Evolutionary conservation across 306 rosid species (phyloP).

Genomic region (Castanea sativa): DNA sequence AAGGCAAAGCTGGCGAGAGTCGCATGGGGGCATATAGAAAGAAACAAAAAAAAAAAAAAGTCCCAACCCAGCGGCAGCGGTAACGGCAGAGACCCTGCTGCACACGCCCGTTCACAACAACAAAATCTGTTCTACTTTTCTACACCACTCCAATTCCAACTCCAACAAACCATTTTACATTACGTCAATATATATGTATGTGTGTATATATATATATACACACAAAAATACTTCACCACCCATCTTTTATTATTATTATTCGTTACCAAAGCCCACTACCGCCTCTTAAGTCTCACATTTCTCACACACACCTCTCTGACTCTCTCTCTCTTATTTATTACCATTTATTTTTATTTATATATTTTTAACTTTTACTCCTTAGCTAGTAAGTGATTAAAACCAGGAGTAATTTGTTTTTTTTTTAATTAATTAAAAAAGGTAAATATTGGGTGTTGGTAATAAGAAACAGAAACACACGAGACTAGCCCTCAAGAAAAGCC

Average conservation of each 20-base stretch:
- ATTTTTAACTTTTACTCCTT: neutral
- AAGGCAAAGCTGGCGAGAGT: constrained; percentile 44
- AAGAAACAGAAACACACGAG: constrained; percentile 30
- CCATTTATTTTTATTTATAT: neutral
- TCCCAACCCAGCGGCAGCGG: constrained; percentile 38
- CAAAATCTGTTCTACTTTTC: constrained; percentile 2
- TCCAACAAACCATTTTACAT: no score
- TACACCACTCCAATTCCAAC: neutral
- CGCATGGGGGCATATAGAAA: constrained; percentile 44
- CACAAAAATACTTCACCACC: constrained; percentile 16
- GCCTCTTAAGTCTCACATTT: constrained; percentile 14
- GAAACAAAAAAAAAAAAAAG: neutral
- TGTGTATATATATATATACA: fast-evolving
- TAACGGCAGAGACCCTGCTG: constrained; percentile 36
- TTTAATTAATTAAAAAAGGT: neutral
- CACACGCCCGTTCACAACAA: constrained; percentile 36
- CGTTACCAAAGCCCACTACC: constrained; percentile 17
- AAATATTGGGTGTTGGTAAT: constrained; percentile 27
- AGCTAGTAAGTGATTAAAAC: neutral
- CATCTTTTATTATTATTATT: neutral
- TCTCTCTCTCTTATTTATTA: neutral
- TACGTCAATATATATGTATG: neutral
- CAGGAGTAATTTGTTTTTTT: neutral
- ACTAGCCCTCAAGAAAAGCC: constrained; percentile 46
- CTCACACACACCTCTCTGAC: neutral